phyloP scores from a whole-genome alignment of 768 basidiomycete species.

The Pisolithus marmoratus region DNA sequence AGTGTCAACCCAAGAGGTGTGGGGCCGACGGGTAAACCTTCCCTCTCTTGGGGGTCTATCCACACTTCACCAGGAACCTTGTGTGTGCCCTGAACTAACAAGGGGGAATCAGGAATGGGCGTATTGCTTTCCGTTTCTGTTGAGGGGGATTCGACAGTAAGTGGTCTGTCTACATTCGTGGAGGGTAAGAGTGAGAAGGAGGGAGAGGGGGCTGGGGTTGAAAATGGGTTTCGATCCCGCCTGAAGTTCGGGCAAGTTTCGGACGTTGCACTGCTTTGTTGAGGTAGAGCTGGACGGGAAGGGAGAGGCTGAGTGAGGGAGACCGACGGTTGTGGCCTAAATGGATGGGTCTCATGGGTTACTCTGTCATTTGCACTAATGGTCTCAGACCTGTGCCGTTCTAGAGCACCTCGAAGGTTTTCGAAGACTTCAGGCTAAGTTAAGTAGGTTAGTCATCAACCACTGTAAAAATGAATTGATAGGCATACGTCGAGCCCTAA shows the following conservation, averaged over 20 bases:
- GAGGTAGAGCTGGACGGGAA: background rate
- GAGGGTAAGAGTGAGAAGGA: background rate
- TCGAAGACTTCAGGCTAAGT: slow-evolving; percentile 44
- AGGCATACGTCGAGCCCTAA: slow-evolving; percentile 45
- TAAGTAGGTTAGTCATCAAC: slow-evolving; percentile 1
- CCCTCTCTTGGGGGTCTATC: slow-evolving; percentile 59
- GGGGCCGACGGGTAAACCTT: slow-evolving; percentile 48
- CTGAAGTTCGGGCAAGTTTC: background rate
- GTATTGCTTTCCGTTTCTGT: background rate
- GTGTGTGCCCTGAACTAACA: slow-evolving; percentile 24
- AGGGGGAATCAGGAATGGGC: slow-evolving; percentile 9
- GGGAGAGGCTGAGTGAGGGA: slow-evolving; percentile 6
- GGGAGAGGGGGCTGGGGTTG: background rate
- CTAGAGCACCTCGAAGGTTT: slow-evolving; percentile 45
- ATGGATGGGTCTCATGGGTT: slow-evolving; percentile 3
- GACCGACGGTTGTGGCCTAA: slow-evolving; percentile 5
- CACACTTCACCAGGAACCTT: slow-evolving; percentile 47
- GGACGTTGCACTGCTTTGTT: background rate
- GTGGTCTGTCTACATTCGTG: slow-evolving; percentile 1
- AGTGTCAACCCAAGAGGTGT: slow-evolving; percentile 15
- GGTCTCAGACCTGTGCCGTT: slow-evolving; percentile 38
- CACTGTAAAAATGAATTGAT: background rate
- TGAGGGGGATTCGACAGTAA: slow-evolving; percentile 7
- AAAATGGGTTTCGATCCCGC: background rate
- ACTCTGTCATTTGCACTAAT: background rate